Evolutionary conservation across 805 yeast genomes (phyloP).

Genomic region (Nakazawaea wyomingensis): DNA sequence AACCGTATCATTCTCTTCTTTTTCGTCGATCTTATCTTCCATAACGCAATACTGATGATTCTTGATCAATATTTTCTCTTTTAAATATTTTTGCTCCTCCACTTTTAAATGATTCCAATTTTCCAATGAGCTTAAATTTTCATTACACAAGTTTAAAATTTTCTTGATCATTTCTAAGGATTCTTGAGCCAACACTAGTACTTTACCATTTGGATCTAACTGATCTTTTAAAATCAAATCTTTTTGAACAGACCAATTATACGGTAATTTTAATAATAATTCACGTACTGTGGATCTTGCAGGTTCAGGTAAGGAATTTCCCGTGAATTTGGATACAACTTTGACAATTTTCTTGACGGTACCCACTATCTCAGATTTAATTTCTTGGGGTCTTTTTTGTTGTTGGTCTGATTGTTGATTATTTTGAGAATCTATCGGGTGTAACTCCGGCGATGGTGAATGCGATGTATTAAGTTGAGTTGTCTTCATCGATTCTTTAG

Average conservation of each 20-base stretch:
- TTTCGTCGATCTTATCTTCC: neutral
- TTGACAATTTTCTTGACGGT: slow-evolving; percentile 87
- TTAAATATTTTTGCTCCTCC: slow-evolving; percentile 13
- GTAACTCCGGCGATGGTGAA: slow-evolving; percentile 8
- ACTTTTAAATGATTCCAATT: slow-evolving; percentile 45
- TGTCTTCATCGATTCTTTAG: slow-evolving; percentile 7
- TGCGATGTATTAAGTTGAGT: slow-evolving; percentile 6
- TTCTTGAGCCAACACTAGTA: slow-evolving; percentile 80
- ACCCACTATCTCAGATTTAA: slow-evolving; percentile 77
- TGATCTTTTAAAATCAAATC: slow-evolving; percentile 22
- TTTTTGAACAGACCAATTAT: slow-evolving; percentile 49
- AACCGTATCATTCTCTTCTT: neutral
- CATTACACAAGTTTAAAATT: slow-evolving; percentile 79
- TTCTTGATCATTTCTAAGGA: slow-evolving; percentile 82
- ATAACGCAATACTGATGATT: slow-evolving; percentile 6
- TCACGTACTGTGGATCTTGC: slow-evolving; percentile 79
- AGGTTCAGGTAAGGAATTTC: slow-evolving; percentile 68
- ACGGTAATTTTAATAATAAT: slow-evolving; percentile 69
- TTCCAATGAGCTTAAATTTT: slow-evolving; percentile 80
- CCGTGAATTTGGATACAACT: slow-evolving; percentile 80
- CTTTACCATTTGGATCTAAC: slow-evolving; percentile 57
- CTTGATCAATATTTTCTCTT: slow-evolving; percentile 13
- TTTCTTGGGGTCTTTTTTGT: slow-evolving; percentile 30
- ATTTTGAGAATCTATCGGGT: neutral
- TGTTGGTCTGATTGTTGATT: neutral